phyloP scores from a whole-genome alignment of 257 asterid species.

The Gentiana dahurica region DNA sequence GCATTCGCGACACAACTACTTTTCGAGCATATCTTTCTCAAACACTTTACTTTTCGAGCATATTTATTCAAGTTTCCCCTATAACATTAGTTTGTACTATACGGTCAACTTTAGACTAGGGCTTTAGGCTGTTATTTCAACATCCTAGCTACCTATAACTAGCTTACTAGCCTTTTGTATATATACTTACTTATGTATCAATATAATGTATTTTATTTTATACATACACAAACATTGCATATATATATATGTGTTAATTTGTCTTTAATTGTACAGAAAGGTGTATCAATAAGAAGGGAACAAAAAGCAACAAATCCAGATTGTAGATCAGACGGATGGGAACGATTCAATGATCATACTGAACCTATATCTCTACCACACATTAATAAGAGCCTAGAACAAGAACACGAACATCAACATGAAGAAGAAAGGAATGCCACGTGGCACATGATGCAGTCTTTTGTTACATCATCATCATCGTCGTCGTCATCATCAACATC shows the following conservation, averaged over 20 bases:
- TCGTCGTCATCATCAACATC: conserved; percentile 18
- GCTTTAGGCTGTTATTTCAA: not conserved
- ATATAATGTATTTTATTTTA: no score
- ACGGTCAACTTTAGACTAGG: conserved; percentile 4
- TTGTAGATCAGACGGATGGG: conserved; percentile 61
- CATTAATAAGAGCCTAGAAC: conserved; percentile 30
- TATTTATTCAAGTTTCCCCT: no score
- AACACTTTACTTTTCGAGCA: no score
- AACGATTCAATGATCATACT: conserved; percentile 44
- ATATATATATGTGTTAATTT: conserved; percentile 3
- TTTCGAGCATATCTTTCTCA: no score
- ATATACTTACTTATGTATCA: not conserved
- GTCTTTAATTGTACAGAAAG: conserved; percentile 39
- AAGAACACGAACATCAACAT: no score
- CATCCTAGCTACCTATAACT: no score
- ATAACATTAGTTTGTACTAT: no score
- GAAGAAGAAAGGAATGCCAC: conserved; percentile 55
- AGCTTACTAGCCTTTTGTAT: not conserved
- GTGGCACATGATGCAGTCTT: conserved; percentile 59
- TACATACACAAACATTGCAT: not conserved
- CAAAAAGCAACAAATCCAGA: conserved; percentile 33
- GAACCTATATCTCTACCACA: not conserved
- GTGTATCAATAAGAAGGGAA: conserved; percentile 31
- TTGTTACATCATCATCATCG: conserved; percentile 26
- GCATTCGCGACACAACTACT: no score